Base-by-base conservation (phyloP, 805 yeast genomes). In the Hemisphaericaspora nanyangensis region DNA sequence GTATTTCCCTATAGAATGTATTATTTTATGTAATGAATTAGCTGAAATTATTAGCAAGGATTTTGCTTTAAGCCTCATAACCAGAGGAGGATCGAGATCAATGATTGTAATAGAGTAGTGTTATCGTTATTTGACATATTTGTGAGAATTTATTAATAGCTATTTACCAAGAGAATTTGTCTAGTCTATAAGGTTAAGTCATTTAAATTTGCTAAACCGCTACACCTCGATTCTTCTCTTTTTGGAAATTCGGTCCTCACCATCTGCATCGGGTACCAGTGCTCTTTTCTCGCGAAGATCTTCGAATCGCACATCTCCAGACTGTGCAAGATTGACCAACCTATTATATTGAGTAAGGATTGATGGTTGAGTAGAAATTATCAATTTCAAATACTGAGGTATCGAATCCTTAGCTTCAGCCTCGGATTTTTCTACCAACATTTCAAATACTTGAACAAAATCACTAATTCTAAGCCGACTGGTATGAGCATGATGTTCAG, bases 401-500 rank as follows among this genome's bases (percentile, higher is more conserved):
- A 43, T 34, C 12, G 13, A 15, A 7, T 18, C 32, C 2, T 31
- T 25, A 18, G 35, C 29, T 8, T 22, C 3, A 8, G 26, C 11
- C 3, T 29, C 20, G 6, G 54, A 46, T 17, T 50, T 46, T 4
- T 29, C 38, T 8, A 39, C 37, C 20, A 60, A 45, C 10, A 48
- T 48, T 17, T 41, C 40, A 42, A 56, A 60, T 17, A 56, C 38
- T 17, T 45, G 36, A n/a, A 60, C 33, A 25, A 65, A 51, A 42
- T 61, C 68, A 13, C 44, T 44, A 11, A 64, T 40, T 2, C 50
- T 46, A 13, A 58, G 43, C 16, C 56, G 55, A 16, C 50, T 43
- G 3, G 61, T 40, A 40, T 60, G 56, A 4, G 54, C 45, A 35
- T 60, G 53, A 43, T 62, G 66, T 38, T 65, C 68, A 2, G 64